phyloP scores from a whole-genome alignment of 148 eudicot species.

The Camellia granthamiana region DNA sequence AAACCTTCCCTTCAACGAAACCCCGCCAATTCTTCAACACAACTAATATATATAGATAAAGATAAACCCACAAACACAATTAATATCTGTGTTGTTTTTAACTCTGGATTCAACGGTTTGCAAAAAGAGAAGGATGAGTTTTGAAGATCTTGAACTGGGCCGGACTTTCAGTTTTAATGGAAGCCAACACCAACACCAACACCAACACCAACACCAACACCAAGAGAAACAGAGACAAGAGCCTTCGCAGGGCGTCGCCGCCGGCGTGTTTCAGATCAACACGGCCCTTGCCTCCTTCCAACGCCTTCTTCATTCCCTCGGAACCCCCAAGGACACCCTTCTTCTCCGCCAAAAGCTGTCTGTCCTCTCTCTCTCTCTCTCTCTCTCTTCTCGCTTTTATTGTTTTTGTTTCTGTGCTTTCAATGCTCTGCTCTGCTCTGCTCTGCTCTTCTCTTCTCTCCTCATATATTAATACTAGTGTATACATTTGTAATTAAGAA shows the following conservation, averaged over 20 bases:
- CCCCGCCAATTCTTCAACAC: not conserved
- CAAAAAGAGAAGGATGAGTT: conserved; percentile 37
- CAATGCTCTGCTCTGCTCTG: not conserved
- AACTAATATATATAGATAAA: too few relatives aligned
- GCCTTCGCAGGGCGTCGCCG: conserved; percentile 44
- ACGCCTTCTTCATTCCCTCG: conserved; percentile 54
- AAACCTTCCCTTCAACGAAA: not conserved
- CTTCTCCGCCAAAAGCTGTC: conserved; percentile 54
- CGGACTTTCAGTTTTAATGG: conserved; percentile 19
- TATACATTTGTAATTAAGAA: too few relatives aligned
- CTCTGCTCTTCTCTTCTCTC: not conserved
- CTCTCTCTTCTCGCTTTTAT: too few relatives aligned
- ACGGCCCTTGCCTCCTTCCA: conserved; percentile 53
- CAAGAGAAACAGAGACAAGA: conserved; percentile 20
- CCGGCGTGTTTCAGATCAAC: conserved; percentile 54
- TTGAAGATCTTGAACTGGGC: conserved; percentile 50
- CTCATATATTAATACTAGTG: too few relatives aligned
- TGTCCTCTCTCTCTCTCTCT: conserved; percentile 12
- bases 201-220: too few relatives aligned
- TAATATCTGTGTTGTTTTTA: not conserved
- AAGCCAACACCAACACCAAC: not conserved
- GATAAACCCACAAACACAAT: too few relatives aligned
- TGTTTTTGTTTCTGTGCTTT: not conserved
- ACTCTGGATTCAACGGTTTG: not conserved
- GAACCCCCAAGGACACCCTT: conserved; percentile 60